Evolutionary conservation across 805 yeast genomes (phyloP).

Genomic region (Yarrowia yakushimensis): DNA sequence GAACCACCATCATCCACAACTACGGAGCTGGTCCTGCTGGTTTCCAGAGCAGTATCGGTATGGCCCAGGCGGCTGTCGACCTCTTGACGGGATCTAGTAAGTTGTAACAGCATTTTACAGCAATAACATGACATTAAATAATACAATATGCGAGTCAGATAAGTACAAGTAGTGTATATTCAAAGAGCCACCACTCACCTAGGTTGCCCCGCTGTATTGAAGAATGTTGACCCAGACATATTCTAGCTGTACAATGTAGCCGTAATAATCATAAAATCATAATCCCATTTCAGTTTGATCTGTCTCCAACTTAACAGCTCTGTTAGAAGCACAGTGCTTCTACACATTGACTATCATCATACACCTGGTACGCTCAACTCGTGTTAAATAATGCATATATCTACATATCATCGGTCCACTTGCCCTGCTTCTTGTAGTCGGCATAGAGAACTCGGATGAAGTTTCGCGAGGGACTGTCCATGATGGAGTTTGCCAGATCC

Average conservation of each 20-base stretch:
- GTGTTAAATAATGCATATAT: conserved; percentile 10
- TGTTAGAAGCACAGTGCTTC: no score
- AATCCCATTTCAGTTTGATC: no score
- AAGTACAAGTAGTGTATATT: no score
- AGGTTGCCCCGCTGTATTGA: no score
- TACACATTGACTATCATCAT: no score
- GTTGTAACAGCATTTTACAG: neutral
- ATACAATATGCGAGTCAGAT: no score
- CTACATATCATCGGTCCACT: conserved; percentile 52
- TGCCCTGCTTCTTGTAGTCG: conserved; percentile 72
- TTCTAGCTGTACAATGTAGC: no score
- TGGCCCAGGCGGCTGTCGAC: conserved; percentile 47
- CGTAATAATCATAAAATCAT: no score
- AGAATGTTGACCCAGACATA: no score
- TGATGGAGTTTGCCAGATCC: conserved; percentile 53
- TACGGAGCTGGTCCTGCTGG: conserved; percentile 80
- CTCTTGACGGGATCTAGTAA: conserved; percentile 27
- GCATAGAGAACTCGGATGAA: conserved; percentile 64
- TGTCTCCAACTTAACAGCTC: no score
- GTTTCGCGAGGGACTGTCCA: conserved; percentile 67
- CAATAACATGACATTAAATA: neutral
- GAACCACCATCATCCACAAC: conserved; percentile 57
- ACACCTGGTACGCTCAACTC: neutral
- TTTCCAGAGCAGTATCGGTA: conserved; percentile 67
- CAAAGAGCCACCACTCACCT: no score